Conservation (phyloP, 2,329 filamentous ascomycete genomes). For the Raffaelea ambrosiae region DNA sequence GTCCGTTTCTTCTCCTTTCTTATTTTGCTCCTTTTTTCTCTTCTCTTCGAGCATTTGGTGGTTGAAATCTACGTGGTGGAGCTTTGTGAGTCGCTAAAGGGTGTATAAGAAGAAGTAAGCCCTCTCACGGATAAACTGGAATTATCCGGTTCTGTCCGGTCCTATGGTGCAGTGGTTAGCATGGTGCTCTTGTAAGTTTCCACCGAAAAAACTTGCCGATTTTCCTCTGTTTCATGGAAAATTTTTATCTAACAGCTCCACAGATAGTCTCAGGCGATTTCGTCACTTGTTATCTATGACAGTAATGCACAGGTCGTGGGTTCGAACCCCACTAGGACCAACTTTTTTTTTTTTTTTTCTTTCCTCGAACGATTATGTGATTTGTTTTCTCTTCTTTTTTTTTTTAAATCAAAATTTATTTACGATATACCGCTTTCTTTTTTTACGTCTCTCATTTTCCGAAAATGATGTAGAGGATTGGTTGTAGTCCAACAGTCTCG, state of each 20-base stretch:
- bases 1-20: no score
- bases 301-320: slow-evolving; percentile 18
- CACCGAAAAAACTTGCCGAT: background rate
- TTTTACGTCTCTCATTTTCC: no score
- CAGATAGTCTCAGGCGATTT: slow-evolving; percentile 14
- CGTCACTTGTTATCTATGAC: slow-evolving; percentile 14
- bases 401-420: no score
- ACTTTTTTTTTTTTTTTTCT: slow-evolving; percentile 3
- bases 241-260: slow-evolving; percentile 9
- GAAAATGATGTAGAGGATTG: no score
- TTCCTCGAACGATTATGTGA: background rate
- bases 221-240: background rate
- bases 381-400: no score
- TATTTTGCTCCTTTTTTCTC: no score
- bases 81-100: no score
- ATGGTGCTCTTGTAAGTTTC: slow-evolving; percentile 17
- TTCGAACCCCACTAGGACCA: slow-evolving; percentile 18
- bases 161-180: slow-evolving; percentile 19
- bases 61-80: no score
- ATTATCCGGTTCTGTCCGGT: slow-evolving; percentile 15
- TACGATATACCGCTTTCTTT: no score
- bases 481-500: no score
- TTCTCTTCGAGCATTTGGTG: no score
- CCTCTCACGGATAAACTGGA: slow-evolving; percentile 11
- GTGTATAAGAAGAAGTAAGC: slow-evolving; percentile 1